Evolutionary conservation across 1,284 basidiomycete genomes (phyloP), one percentile per base, ranked within the genome.

Genomic region (Papiliotrema fonsecae): DNA sequence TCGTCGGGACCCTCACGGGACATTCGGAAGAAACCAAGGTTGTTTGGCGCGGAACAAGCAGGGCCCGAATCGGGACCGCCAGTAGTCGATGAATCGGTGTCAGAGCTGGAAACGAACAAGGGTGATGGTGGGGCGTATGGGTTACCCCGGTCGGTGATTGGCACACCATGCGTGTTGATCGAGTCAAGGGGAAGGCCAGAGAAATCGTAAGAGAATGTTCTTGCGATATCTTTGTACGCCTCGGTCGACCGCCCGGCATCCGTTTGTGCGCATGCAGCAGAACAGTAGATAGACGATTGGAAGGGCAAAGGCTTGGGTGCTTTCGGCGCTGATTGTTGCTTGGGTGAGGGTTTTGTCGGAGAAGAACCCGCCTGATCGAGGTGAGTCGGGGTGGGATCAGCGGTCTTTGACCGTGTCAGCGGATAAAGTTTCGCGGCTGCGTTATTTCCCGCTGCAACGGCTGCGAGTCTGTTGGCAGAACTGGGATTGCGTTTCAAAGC

Each of bases 211-310:
- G 60, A 62, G 13, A 67, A 50, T 0, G 60, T 60, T 25, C 67
- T 55, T 6, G 60, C 56, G 21, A 69, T 54, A 24, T 60, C 57
- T 39, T 64, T 55, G 51, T 60, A 64, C 5, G 57, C 56, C 18
- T 51, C 56, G 10, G 54, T 54, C 3, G 55, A 58, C 39, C 57
- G 51, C 21, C 60, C 60, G 4, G 56, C 61, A 34, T 71, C 69
- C 28, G 51, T 44, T 25, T 59, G 51, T 10, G 55, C 58, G 49
- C 69, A 72, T 2, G 52, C 53, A 19, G 46, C 54, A 16, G 62
- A 65, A 51, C 69, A 72, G 57, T 72, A 72, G 43, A 72, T 67
- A 26, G 52, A 45, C 10, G 68, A 70, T n/a, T 49, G 46, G 47
- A 64, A 62, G 0, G 46, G 36, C 2, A 30, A 27, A 21, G 47